Percentiles rank a stretch among this genome's conserved stretches.
These are phyloP conservation scores for Cercospora nicotianae DNA, from an alignment of 2,329 filamentous ascomycete species.

Conservation along the genomic window DNA sequence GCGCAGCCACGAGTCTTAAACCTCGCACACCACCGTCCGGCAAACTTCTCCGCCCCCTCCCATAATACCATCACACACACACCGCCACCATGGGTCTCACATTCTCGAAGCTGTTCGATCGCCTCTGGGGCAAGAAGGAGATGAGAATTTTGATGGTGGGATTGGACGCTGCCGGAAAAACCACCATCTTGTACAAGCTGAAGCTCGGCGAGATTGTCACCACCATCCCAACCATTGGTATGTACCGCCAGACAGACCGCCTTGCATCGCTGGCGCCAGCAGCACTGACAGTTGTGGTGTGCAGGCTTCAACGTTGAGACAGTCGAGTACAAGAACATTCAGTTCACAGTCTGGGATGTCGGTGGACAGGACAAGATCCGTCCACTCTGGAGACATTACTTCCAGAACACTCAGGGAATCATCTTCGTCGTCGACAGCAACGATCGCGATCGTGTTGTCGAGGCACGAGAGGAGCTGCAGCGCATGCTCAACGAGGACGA, in stretches of 20 bases:
- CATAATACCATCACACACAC: slow-evolving; percentile 24
- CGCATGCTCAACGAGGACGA: slow-evolving; percentile 97
- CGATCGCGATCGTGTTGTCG: slow-evolving; percentile 86
- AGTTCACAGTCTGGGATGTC: slow-evolving; percentile 99
- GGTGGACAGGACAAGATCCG: slow-evolving; percentile 99
- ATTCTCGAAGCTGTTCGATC: slow-evolving; percentile 94
- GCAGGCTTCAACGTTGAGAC: slow-evolving; percentile 95
- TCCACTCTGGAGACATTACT: slow-evolving; percentile 97
- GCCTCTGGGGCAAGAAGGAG: slow-evolving; percentile 98
- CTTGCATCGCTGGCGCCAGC: neutral
- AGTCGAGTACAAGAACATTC: slow-evolving; percentile 98
- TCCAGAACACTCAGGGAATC: slow-evolving; percentile 89
- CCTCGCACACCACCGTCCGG: neutral
- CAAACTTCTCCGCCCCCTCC: slow-evolving; percentile 6
- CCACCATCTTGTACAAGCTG: slow-evolving; percentile 97
- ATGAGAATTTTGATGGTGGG: slow-evolving; percentile 98
- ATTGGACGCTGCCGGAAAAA: slow-evolving; percentile 97
- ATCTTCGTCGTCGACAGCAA: slow-evolving; percentile 99
- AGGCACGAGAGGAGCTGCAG: slow-evolving; percentile 89
- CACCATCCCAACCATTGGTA: slow-evolving; percentile 90
- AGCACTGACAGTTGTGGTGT: slow-evolving; percentile 16
- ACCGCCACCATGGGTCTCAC: slow-evolving; percentile 83
- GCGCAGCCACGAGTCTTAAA: neutral
- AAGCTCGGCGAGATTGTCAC: slow-evolving; percentile 98
- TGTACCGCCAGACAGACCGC: slow-evolving; percentile 30